Base-by-base conservation (phyloP, 345 rosid genomes). In the Hirschfeldia incana region DNA sequence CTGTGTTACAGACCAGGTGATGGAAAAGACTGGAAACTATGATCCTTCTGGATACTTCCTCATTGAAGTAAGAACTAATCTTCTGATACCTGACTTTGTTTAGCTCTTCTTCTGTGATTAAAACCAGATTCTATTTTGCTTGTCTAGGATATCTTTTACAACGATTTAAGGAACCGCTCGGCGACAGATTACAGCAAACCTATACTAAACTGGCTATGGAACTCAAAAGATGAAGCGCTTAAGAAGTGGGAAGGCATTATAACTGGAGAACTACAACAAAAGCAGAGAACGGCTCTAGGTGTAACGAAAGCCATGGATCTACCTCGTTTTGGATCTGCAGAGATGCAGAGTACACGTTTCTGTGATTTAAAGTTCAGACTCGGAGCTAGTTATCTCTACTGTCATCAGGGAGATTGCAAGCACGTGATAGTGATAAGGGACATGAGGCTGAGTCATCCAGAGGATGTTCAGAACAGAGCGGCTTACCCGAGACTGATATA, bases 351-450 rank as follows among this genome's bases (percentile, higher is more conserved):
- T 60, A 79, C 88, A 59, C 82, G 86, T 64, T 89, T 94, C 78
- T 83, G 90, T 74, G 93, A 92, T 74, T 70, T 91, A 75, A 85
- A 83, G 80, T 89, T 92, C 87, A 88, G 85, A 73, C 88, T 92
- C 10, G 98, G 98, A 82, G 94, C 98, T 26, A 89, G 84, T 15
- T 94, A 92, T 77, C 85, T 92, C 33, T 94, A 90, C 58, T 92
- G 95, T 80, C 98, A 94, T 76, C 98, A 92, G 98, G 98, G 98
- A 67, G 91, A 82, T 57, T 93, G 99, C 87, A 92, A 88, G 86
- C 98, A 94, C 84, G 85, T 84, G 69, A 72, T 94, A 46, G 90
- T 92, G 67, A 85, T 95, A 46, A 72, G 94, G 49, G 98, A 95
- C 85, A 89, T 91, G 96, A 90, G 97, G 83, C 77, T 87, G 85